Base-by-base conservation (phyloP, 129 eudicot genomes). In the Mikania micrantha region DNA sequence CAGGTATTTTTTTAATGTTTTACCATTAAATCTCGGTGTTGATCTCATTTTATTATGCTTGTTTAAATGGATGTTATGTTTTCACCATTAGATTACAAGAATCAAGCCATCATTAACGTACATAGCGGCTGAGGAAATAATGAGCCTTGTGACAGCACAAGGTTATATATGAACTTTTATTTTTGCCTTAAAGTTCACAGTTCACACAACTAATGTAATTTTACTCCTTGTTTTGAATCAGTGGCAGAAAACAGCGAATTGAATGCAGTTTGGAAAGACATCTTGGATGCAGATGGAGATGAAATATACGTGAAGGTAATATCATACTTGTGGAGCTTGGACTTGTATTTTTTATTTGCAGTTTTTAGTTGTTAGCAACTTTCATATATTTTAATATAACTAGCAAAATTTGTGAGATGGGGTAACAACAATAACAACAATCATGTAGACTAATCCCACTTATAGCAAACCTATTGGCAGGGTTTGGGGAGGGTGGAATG, bases 61-160 rank as follows among this genome's bases (percentile, higher is more conserved):
- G 70, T 19, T 75, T 52, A 67, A 59, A 47, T 11, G 54, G 32
- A 75, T 48, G 22, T 35, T n/a, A n/a, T n/a, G n/a, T 58, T 34
- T 44, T 62, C 49, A 53, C 49, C 47, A 32, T 52, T 82, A 93
- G 99, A 86, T 93, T 60, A 77, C 91, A 81, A 84, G 86, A 82
- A 89, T 86, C 76, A 93, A 84, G 82, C 96, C 99, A 47, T 67
- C 86, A 12, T 88, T 93, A 52, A 89, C 96, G 29, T 93, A 86
- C 48, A 89, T 93, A 75, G 96, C 99, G 40, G 88, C 96, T 47
- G 96, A 89, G 80, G 96, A 93, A 87, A 84, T 93, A 48, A 93
- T 93, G 99, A 89, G 99, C 87, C 96, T 89, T 36, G 99, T 93
- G 42, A 93, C 96, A 47, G 95, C 96, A 72, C 99, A 93, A 82